phyloP scores from a whole-genome alignment of 139 green algal species.

The Ostreobium quekettii region DNA sequence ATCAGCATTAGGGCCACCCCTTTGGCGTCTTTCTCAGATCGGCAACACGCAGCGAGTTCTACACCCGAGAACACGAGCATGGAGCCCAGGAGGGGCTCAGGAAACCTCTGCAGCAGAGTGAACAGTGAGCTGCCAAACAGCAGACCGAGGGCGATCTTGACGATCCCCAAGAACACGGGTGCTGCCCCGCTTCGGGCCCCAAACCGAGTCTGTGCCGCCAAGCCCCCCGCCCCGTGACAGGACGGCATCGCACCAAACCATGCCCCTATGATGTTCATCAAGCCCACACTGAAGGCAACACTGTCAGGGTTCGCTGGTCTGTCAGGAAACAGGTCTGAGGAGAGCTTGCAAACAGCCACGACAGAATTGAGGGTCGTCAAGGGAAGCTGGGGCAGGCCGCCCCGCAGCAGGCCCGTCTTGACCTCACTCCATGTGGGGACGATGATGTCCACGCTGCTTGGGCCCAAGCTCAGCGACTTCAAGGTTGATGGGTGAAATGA shows the following conservation, averaged over 20 bases:
- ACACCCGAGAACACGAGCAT: constrained; percentile 52
- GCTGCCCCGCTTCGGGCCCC: constrained; percentile 55
- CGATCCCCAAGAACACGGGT: constrained; percentile 53
- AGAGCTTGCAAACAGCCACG: constrained; percentile 61
- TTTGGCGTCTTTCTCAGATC: constrained; percentile 23
- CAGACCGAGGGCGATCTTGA: constrained; percentile 60
- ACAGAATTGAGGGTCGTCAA: constrained; percentile 68
- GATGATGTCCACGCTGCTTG: constrained; percentile 17
- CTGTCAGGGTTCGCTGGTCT: constrained; percentile 17
- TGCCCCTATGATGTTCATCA: constrained; percentile 61
- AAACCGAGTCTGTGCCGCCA: constrained; percentile 66
- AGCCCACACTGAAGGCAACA: constrained; percentile 51
- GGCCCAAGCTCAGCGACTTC: constrained; percentile 34
- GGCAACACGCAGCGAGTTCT: constrained; percentile 43
- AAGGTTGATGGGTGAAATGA: constrained; percentile 26
- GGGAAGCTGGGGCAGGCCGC: constrained; percentile 41
- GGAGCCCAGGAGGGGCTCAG: constrained; percentile 47
- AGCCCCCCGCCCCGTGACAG: constrained; percentile 68
- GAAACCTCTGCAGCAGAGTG: constrained; percentile 49
- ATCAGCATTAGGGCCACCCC: constrained; percentile 52
- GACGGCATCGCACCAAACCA: constrained; percentile 71
- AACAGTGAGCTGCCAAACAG: constrained; percentile 54
- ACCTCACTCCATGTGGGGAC: constrained; percentile 24
- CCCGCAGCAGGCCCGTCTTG: constrained; percentile 26
- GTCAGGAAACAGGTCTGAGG: constrained; percentile 48